Evolutionary conservation across 2,329 filamentous ascomycete species (phyloP).

Genomic region (Westerdykella aurantiaca): DNA sequence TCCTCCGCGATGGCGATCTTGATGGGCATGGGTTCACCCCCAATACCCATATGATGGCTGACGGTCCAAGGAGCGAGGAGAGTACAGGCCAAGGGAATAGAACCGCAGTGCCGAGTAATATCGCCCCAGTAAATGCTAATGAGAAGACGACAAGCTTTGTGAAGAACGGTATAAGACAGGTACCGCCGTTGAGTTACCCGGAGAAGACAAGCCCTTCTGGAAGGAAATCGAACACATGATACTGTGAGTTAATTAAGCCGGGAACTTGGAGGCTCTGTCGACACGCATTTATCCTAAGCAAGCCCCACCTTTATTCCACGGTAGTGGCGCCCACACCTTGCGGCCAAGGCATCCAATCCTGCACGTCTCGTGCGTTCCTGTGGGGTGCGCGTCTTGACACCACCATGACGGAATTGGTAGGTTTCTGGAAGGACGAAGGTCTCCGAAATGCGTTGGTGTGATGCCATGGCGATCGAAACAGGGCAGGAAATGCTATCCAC

Average conservation of each 20-base stretch:
- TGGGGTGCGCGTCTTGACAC: conserved; percentile 1
- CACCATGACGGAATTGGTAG: conserved; percentile 9
- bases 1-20: no score
- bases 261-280: conserved; percentile 18
- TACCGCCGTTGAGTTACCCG: conserved; percentile 10
- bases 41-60: no score
- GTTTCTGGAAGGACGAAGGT: conserved; percentile 17
- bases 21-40: no score
- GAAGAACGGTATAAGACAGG: conserved; percentile 8
- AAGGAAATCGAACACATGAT: conserved; percentile 20
- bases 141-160: conserved; percentile 11
- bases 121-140: conserved; percentile 9
- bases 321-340: conserved; percentile 6
- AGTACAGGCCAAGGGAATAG: no score
- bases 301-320: conserved; percentile 9
- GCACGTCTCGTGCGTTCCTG: conserved; percentile 6
- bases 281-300: conserved; percentile 19
- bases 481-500: conserved; percentile 1
- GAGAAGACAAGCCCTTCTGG: conserved; percentile 16
- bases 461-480: conserved; percentile 2
- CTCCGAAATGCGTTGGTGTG: conserved; percentile 2
- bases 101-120: no score
- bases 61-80: no score
- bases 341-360: conserved; percentile 6
- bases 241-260: conserved; percentile 15